Evolutionary conservation across 2,329 filamentous ascomycete species (phyloP).

Genomic region (Colletotrichum shisoi): DNA sequence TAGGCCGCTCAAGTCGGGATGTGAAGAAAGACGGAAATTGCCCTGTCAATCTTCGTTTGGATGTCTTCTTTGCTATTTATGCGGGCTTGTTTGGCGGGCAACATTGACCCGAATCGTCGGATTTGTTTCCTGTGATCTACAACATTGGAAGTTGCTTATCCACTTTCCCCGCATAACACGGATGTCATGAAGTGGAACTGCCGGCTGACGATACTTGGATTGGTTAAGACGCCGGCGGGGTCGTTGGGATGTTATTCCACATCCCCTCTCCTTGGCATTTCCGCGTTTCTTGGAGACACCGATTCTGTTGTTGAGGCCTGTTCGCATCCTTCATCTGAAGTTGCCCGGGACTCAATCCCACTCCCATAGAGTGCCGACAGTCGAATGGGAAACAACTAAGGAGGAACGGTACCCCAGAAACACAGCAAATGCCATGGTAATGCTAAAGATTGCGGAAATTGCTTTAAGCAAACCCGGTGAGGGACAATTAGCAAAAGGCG

Average conservation of each 20-base stretch:
- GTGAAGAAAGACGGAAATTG: not conserved
- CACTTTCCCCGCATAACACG: conserved; percentile 31
- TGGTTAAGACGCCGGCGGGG: conserved; percentile 20
- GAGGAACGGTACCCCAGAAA: too few relatives aligned
- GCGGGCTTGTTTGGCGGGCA: conserved; percentile 6
- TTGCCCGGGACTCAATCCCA: too few relatives aligned
- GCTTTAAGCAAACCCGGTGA: too few relatives aligned
- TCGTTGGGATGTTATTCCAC: not conserved
- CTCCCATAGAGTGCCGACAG: too few relatives aligned
- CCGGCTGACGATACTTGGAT: conserved; percentile 23
- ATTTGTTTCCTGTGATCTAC: conserved; percentile 24
- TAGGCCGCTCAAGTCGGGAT: not conserved
- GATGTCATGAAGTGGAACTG: conserved; percentile 14
- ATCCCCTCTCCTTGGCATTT: too few relatives aligned
- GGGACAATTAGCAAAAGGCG: too few relatives aligned
- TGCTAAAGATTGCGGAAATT: too few relatives aligned
- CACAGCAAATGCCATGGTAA: too few relatives aligned
- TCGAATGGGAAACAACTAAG: too few relatives aligned
- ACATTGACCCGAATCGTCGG: conserved; percentile 25
- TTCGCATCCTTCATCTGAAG: too few relatives aligned
- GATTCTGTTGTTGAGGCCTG: too few relatives aligned
- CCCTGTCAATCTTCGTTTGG: not conserved
- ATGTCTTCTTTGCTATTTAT: not conserved
- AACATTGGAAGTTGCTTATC: conserved; percentile 24
- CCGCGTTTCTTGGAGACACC: too few relatives aligned